A percentile compares a stretch with the other conserved stretches of the same genome.
phyloP scores from a whole-genome alignment of 2,329 filamentous ascomycete species.

The Pseudopithomyces maydicus region DNA sequence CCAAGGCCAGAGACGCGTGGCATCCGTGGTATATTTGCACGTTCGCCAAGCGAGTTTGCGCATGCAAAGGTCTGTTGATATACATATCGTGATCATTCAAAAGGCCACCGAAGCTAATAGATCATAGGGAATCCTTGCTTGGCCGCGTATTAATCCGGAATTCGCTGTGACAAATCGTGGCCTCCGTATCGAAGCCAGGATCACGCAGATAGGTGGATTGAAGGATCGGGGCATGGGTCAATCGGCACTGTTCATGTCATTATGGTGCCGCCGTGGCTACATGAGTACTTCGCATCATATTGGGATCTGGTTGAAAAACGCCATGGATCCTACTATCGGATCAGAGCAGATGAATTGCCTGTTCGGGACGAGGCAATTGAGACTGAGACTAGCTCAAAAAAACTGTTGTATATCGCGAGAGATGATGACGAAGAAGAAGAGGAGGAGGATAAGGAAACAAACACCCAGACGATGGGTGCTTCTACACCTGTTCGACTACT shows the following conservation, averaged over 20 bases:
- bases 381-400: neutral
- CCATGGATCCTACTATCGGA: neutral
- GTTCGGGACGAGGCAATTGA: neutral
- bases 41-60: neutral
- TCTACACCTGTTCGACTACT: no score
- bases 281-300: neutral
- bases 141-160: neutral
- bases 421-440: neutral
- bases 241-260: neutral
- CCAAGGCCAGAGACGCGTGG: neutral
- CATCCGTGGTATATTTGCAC: neutral
- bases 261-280: neutral
- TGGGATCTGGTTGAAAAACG: neutral
- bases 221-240: neutral
- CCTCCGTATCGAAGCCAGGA: neutral
- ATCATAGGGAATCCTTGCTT: neutral
- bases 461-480: no score
- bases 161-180: conserved; percentile 4
- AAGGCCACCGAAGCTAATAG: no score
- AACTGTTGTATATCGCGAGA: neutral
- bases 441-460: neutral
- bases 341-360: neutral
- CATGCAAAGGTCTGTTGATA: neutral
- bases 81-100: no score
- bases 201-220: neutral